A percentile compares a stretch with the other conserved stretches of the same genome.
Conservation (phyloP, 345 rosid genomes). For the Aegle marmelos region DNA sequence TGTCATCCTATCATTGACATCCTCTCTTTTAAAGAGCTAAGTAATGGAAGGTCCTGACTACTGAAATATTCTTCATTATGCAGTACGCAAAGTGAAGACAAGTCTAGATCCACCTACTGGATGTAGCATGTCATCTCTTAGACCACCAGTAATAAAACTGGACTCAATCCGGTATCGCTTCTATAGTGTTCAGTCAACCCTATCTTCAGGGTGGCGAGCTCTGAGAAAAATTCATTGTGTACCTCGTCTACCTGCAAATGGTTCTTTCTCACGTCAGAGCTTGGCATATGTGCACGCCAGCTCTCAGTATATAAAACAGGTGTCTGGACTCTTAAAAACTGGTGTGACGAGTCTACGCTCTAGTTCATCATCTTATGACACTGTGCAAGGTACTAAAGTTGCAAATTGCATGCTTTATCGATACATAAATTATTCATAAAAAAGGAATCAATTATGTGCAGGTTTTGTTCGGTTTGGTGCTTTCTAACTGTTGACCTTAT, state of each 20-base stretch:
- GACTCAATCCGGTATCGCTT: constrained; percentile 56
- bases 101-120: constrained; percentile 74
- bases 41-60: constrained; percentile 3
- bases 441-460: neutral
- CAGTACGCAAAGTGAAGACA: constrained; percentile 91
- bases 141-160: constrained; percentile 52
- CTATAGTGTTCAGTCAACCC: constrained; percentile 52
- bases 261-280: constrained; percentile 87
- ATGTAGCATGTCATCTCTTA: constrained; percentile 73
- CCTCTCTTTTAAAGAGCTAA: constrained; percentile 13
- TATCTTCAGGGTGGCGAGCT: constrained; percentile 72
- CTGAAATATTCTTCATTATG: constrained; percentile 21
- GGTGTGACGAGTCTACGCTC: constrained; percentile 90
- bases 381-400: constrained; percentile 63
- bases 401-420: neutral
- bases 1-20: constrained; percentile 10
- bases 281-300: constrained; percentile 91
- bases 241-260: constrained; percentile 56
- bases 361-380: constrained; percentile 89
- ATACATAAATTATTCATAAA: neutral
- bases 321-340: constrained; percentile 85
- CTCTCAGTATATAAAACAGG: constrained; percentile 85
- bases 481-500: neutral
- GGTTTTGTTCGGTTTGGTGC: neutral
- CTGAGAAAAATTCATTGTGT: constrained; percentile 55